These are phyloP conservation scores for Punica granatum DNA, from an alignment of 345 rosid species.

Conservation along the genomic window DNA sequence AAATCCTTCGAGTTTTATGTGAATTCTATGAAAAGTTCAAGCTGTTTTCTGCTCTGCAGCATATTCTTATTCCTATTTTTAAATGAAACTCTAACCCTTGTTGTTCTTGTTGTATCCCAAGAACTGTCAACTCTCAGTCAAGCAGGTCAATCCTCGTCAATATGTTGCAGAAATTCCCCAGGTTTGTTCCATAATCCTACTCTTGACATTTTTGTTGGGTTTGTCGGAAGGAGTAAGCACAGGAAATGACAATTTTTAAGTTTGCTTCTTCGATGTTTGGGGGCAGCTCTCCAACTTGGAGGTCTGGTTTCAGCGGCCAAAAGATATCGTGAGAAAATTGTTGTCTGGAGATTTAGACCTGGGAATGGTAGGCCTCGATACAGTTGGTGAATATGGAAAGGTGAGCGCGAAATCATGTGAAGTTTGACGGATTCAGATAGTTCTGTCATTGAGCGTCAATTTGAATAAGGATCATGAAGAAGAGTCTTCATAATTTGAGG, in stretches of 20 bases:
- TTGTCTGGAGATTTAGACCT: slow-evolving; percentile 89
- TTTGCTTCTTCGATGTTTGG: neutral
- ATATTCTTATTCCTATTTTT: too few relatives aligned
- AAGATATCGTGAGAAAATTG: slow-evolving; percentile 81
- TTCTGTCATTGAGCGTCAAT: neutral
- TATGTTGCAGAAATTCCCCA: slow-evolving; percentile 89
- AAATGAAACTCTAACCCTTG: slow-evolving; percentile 15
- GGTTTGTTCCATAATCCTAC: slow-evolving; percentile 26
- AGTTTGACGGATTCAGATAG: neutral
- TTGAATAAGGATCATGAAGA: neutral
- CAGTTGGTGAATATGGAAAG: slow-evolving; percentile 75
- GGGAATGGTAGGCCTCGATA: slow-evolving; percentile 91
- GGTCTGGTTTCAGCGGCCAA: slow-evolving; percentile 98
- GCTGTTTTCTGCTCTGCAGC: too few relatives aligned
- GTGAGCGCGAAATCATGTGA: slow-evolving; percentile 22
- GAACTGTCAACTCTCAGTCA: slow-evolving; percentile 86
- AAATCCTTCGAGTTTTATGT: neutral
- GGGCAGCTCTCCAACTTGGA: slow-evolving; percentile 63
- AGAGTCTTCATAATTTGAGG: neutral
- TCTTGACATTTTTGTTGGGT: neutral
- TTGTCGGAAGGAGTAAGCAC: neutral
- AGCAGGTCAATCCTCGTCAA: slow-evolving; percentile 89
- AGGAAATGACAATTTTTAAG: neutral
- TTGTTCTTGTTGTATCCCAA: slow-evolving; percentile 8
- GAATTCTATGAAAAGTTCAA: too few relatives aligned